phyloP scores from a whole-genome alignment of 2,329 filamentous ascomycete species.

The Aspergillus sp. region DNA sequence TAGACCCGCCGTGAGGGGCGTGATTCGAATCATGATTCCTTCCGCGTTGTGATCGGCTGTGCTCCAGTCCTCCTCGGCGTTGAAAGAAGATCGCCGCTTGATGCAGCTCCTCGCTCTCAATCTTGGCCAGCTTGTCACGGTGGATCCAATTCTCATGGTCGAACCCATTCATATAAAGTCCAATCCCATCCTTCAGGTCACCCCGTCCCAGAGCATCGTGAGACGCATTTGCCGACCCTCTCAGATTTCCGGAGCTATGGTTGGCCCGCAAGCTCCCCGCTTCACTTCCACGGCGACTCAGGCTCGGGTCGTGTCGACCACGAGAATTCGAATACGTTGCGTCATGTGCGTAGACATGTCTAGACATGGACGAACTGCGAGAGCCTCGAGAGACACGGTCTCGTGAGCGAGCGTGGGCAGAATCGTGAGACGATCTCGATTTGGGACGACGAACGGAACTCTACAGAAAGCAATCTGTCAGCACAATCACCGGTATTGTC shows the following conservation, averaged over 20 bases:
- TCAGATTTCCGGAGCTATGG: constrained; percentile 22
- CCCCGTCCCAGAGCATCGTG: constrained; percentile 17
- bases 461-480: constrained; percentile 14
- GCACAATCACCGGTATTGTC: not conserved
- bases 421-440: constrained; percentile 40
- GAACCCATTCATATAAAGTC: constrained; percentile 16
- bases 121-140: constrained; percentile 50
- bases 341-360: constrained; percentile 30
- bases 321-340: constrained; percentile 28
- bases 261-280: constrained; percentile 34
- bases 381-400: constrained; percentile 37
- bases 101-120: constrained; percentile 52
- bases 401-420: constrained; percentile 28
- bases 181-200: constrained; percentile 20
- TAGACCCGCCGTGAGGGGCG: constrained; percentile 28
- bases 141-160: constrained; percentile 51
- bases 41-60: constrained; percentile 37
- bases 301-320: constrained; percentile 33
- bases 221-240: constrained; percentile 23
- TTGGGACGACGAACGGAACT: constrained; percentile 28
- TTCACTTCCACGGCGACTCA: constrained; percentile 40
- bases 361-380: constrained; percentile 40
- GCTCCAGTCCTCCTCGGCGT: constrained; percentile 36
- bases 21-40: constrained; percentile 39
- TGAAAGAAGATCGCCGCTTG: constrained; percentile 47